Percentiles rank a stretch among this genome's conserved stretches.
phyloP scores from a whole-genome alignment of 257 asterid genomes.

The Solanum ossicruentum region DNA sequence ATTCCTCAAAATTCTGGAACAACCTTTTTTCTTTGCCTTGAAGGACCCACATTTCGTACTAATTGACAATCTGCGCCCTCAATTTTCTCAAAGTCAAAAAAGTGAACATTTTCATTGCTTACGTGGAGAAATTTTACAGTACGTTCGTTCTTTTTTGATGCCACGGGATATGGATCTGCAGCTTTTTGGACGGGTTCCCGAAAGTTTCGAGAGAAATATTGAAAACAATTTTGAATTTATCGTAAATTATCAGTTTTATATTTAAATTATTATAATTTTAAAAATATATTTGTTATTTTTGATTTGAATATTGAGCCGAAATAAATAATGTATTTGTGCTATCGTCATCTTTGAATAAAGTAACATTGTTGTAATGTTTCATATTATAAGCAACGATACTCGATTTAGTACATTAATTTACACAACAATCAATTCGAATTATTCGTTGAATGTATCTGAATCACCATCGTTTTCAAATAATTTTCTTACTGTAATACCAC shows the following conservation, averaged over 20 bases:
- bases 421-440: background rate
- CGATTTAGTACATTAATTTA: background rate
- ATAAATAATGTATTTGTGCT: background rate
- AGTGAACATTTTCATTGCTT: background rate
- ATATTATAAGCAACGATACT: background rate
- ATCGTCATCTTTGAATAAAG: background rate
- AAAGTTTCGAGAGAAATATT: background rate
- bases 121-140: background rate
- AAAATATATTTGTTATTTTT: too few relatives aligned
- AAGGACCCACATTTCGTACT: background rate
- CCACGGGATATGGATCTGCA: background rate
- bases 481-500: fast-evolving
- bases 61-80: background rate
- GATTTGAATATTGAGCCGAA: background rate
- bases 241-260: too few relatives aligned
- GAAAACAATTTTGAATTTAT: too few relatives aligned
- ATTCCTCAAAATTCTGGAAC: background rate
- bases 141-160: background rate
- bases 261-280: too few relatives aligned
- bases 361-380: background rate
- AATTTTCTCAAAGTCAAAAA: background rate
- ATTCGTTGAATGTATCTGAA: background rate
- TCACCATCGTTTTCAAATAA: background rate
- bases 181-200: background rate
- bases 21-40: background rate